Percentiles rank a stretch among this genome's conserved stretches.
phyloP scores from a whole-genome alignment of 306 rosid species.

The Trifolium repens region DNA sequence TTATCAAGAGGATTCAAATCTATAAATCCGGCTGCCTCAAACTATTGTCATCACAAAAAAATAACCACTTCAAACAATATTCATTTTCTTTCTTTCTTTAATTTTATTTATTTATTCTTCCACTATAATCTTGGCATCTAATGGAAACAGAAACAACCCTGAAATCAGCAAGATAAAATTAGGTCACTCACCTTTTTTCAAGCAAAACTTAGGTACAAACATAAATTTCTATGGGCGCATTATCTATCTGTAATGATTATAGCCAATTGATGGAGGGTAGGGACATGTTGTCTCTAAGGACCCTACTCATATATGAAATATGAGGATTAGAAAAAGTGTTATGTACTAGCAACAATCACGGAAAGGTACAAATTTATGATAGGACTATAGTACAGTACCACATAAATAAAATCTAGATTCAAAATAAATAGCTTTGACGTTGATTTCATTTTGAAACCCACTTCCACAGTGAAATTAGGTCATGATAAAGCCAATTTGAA shows the following conservation, averaged over 20 bases:
- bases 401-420: conserved; percentile 19
- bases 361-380: conserved; percentile 50
- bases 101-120: not conserved
- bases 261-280: conserved; percentile 16
- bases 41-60: not conserved
- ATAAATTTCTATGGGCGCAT: conserved; percentile 23
- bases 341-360: conserved; percentile 55
- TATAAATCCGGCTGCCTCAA: too few species aligned
- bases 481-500: conserved; percentile 35
- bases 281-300: conserved; percentile 31
- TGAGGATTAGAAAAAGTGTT: not conserved
- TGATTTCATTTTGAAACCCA: not conserved
- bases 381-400: conserved; percentile 41
- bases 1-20: too few species aligned
- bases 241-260: conserved; percentile 32
- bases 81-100: not conserved
- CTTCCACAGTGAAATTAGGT: conserved; percentile 59
- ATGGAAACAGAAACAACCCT: conserved; percentile 1
- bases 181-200: not conserved
- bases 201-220: conserved; percentile 15
- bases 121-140: not conserved
- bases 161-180: conserved; percentile 24
- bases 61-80: not conserved
- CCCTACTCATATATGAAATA: not conserved
- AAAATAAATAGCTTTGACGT: not conserved